Evolutionary conservation across 2,329 filamentous ascomycete species (phyloP), one percentile per base, ranked within the genome.

Genomic region (Aspergillus pseudoglaucus): DNA sequence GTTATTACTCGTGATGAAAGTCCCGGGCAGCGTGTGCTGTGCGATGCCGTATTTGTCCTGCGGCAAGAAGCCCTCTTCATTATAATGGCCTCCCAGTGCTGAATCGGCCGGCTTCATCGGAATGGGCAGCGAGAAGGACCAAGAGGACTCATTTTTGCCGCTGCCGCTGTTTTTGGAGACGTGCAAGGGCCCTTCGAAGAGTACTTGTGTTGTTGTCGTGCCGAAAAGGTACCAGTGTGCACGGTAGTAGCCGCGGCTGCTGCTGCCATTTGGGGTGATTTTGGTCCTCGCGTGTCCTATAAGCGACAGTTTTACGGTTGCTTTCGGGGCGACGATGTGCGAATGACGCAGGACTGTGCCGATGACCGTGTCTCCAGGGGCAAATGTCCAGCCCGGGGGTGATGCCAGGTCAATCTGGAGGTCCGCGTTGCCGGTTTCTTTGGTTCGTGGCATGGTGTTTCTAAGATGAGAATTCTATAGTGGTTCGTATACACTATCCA

Each of bases 141-240:
- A 58, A 4, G 27, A 48, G 3, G 55, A 45, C 14, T 27, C 9
- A 10, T 52, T 39, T 7, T 44, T 30, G 25, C 25, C 10, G 10
- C 9, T 12, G 9, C 9, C 1, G 18, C 45, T 50, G 12, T 39
- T 33, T 8, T 49, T 39, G 6, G 49, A 39, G 10, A 54, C 45
- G 44, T 59, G 53, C 30, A 59, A 12, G 2, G 57, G 57, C 14
- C 57, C 57, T 1, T 37, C 30, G 17, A 47, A 51, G 35, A 59
- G 20, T 27, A 46, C 33, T 17, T 35, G 33, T 12, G 45, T 20
- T 30, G 45, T 46, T 2, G 9, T 32, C 10, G 30, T 20, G 3
- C 35, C 9, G 10, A 58, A 25, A 14, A 59, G 50, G 14, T 45
- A 10, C 47, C 48, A 58, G 15, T 38, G 33, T 6, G 35, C 52